Evolutionary conservation across 768 basidiomycete species (phyloP), one percentile per base, ranked within the genome.

Genomic region (Tricholoma sp.): DNA sequence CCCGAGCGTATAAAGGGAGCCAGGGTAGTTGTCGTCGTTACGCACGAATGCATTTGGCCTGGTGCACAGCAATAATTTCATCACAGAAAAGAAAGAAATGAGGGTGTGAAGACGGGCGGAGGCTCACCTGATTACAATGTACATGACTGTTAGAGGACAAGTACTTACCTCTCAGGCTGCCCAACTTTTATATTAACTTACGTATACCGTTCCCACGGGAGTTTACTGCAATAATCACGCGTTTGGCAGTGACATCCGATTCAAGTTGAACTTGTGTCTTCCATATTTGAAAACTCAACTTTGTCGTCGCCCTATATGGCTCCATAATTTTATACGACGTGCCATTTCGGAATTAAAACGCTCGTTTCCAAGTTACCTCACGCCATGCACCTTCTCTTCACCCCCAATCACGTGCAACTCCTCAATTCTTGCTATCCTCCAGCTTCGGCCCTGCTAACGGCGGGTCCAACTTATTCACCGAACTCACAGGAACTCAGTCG

Each of bases 361-460:
- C 57, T 68, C 63, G 14, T 61, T 62, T 57, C 10, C 47, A 47
- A 22, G 16, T 60, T 35, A 52, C 43, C 27, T 50, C n/a, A 18
- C 43, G 32, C 51, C 50, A 90, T 91, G 88, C 83, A 85, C 69
- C 70, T 85, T 59, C 71, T 84, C 65, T 91, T 93, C 74, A 86
- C 87, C 56, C 86, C 91, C 60, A 84, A 88, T 74, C 91, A 94
- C 76, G 82, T 92, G 65, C 83, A 85, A 64, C 84, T 94, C 59
- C 82, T 95, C 67, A 83, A 84, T 55, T 84, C 91, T 34, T 95
- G 92, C 70, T 96, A 95, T 68, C 94, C 94, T 14, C 83, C 90
- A 7, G 75, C 84, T 43, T 85, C 91, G 53, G 78, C 84, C 5
- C 79, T 95, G 32, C 74, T 86, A 54, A 83, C 88, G 16, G 79